These are phyloP conservation scores for Penicillium mononematosum DNA, from an alignment of 495 filamentous ascomycete genomes.

Conservation along the genomic window DNA sequence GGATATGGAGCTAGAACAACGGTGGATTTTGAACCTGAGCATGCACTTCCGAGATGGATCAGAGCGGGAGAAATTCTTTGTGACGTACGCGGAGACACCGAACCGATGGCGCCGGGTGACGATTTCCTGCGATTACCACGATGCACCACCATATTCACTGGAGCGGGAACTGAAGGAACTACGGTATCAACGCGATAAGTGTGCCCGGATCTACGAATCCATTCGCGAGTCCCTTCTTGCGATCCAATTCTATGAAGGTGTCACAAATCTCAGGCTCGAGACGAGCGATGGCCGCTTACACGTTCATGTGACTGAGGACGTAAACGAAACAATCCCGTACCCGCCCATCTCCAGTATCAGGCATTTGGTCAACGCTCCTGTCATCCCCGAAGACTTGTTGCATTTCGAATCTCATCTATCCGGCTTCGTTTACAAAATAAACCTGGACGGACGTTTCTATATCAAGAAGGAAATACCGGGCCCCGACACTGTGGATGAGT, in stretches of 20 bases:
- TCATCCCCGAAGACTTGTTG: slow-evolving; percentile 70
- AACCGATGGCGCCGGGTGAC: slow-evolving; percentile 85
- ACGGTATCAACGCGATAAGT: slow-evolving; percentile 89
- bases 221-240: slow-evolving; percentile 88
- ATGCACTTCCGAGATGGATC: slow-evolving; percentile 98
- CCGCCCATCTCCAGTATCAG: slow-evolving; percentile 71
- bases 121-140: slow-evolving; percentile 89
- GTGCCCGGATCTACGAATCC: slow-evolving; percentile 90
- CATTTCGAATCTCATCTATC: slow-evolving; percentile 91
- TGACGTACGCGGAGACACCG: slow-evolving; percentile 82
- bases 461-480: slow-evolving; percentile 99
- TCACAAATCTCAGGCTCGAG: slow-evolving; percentile 93
- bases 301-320: slow-evolving; percentile 97
- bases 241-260: slow-evolving; percentile 92
- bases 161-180: slow-evolving; percentile 77
- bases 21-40: slow-evolving; percentile 96
- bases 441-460: slow-evolving; percentile 60
- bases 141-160: slow-evolving; percentile 74
- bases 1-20: slow-evolving; percentile 72
- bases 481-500: slow-evolving; percentile 94
- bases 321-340: slow-evolving; percentile 91
- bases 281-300: slow-evolving; percentile 87
- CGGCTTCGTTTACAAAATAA: slow-evolving; percentile 96
- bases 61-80: slow-evolving; percentile 95
- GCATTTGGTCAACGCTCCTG: slow-evolving; percentile 63